phyloP scores from a whole-genome alignment of 495 filamentous ascomycete species.

The Neurospora tetraspora region DNA sequence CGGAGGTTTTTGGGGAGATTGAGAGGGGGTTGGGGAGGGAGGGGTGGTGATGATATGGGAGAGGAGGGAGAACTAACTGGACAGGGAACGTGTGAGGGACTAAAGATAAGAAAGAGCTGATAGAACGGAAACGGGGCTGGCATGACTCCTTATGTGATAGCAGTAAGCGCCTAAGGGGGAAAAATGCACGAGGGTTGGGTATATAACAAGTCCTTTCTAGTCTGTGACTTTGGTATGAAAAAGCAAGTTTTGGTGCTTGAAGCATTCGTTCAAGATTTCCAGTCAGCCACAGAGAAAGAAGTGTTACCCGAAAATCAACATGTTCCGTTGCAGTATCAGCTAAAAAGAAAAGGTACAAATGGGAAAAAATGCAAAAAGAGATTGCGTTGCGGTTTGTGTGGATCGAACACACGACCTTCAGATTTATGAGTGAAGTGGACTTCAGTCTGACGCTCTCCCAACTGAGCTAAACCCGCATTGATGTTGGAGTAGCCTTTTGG shows the following conservation, averaged over 20 bases:
- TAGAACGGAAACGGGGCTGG: neutral
- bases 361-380: neutral
- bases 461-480: neutral
- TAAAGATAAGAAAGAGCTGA: neutral
- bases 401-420: neutral
- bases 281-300: neutral
- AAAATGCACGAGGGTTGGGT: neutral
- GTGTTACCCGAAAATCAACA: neutral
- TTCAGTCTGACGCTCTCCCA: neutral
- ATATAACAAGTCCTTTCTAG: neutral
- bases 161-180: neutral
- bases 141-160: neutral
- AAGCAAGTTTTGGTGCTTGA: too few species aligned
- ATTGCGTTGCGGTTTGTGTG: neutral
- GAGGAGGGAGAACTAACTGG: neutral
- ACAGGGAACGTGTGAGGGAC: neutral
- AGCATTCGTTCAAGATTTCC: neutral
- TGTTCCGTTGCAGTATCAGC: neutral
- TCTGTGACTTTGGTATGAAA: neutral
- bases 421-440: neutral
- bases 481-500: neutral
- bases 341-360: neutral
- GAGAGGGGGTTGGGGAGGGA: constrained; percentile 13
- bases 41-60: constrained; percentile 2
- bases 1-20: constrained; percentile 50